Evolutionary conservation across 257 asterid genomes (phyloP), one percentile per base, ranked within the genome.

Genomic region (Solanum etuberosum): DNA sequence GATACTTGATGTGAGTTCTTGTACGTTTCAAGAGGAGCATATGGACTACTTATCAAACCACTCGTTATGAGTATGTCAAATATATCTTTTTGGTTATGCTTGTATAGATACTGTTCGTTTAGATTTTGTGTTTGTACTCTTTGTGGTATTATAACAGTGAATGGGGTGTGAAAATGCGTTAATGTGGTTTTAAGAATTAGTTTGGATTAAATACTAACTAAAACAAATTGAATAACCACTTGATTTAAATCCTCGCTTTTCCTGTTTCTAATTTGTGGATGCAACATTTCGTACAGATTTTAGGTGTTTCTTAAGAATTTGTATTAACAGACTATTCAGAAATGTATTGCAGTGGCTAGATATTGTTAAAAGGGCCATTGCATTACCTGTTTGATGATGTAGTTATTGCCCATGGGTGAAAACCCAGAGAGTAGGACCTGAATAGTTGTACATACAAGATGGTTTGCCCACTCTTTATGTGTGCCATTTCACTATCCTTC

Each of bases 1-100:
- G 87, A 83, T 91, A 37, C 89, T 97, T 67, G 95, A 92, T 74
- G 92, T 88, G 20, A 37, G 88, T 59, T 43, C 83, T 65, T 48
- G 83, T 51, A 71, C 42, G 23, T 77, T 74, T 51, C 84, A 57
- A 35, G 88, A 87, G 74, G 74, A 48, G 12, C 37, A 87, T 83
- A 40, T 63, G 83, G 93, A 85, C 89, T 38, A 85, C 70, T 78
- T 86, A 54, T 81, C 89, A 51, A 80, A 89, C 90, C 87, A 51
- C 43, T 90, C 92, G 0, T 87, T 80, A 3, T 91, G 95, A 91
- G 59, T 65, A 71, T 78, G 83, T 71, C 86, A 88, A 90, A 88
- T 86, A 70, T 51, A 5, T n/a, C 31, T 85, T 18, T 82, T 43
- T 27, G 42, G 32, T 40, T 31, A 51, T 27, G 83, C 18, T 83